These are phyloP conservation scores for Rhododendron molle DNA, from an alignment of 148 eudicot species.

Conservation along the genomic window DNA sequence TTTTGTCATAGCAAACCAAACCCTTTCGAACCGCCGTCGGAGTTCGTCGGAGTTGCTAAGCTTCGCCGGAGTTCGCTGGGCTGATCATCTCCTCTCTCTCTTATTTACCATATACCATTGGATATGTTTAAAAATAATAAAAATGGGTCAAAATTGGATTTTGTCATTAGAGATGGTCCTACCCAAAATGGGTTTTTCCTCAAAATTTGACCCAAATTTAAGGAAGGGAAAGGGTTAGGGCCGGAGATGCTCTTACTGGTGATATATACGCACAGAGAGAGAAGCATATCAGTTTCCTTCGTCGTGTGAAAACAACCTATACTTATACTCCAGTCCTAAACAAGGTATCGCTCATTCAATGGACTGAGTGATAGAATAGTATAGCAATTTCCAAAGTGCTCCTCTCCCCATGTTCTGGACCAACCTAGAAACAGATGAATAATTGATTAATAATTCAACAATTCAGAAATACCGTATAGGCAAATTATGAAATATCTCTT, in stretches of 20 bases:
- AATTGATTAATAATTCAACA: neutral
- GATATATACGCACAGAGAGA: neutral
- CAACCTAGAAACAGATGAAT: slow-evolving; percentile 49
- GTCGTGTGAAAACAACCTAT: neutral
- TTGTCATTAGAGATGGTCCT: no score
- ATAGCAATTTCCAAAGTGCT: slow-evolving; percentile 96
- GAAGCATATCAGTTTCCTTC: neutral
- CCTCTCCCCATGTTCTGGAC: slow-evolving; percentile 99
- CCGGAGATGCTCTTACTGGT: slow-evolving; percentile 28
- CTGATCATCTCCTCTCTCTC: no score
- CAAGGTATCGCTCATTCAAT: neutral
- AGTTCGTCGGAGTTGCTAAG: no score
- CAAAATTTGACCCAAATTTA: no score
- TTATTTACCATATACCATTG: no score
- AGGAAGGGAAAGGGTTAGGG: no score
- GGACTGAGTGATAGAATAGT: slow-evolving; percentile 1
- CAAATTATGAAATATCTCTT: neutral
- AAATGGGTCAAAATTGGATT: no score
- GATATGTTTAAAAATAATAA: no score
- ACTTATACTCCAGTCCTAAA: neutral
- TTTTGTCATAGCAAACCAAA: no score
- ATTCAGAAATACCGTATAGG: neutral
- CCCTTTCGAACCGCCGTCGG: no score
- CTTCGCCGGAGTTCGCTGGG: no score
- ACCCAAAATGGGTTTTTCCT: no score